Base-by-base conservation (phyloP, 2,329 filamentous ascomycete species). In the Stachybotrys echinatus region DNA sequence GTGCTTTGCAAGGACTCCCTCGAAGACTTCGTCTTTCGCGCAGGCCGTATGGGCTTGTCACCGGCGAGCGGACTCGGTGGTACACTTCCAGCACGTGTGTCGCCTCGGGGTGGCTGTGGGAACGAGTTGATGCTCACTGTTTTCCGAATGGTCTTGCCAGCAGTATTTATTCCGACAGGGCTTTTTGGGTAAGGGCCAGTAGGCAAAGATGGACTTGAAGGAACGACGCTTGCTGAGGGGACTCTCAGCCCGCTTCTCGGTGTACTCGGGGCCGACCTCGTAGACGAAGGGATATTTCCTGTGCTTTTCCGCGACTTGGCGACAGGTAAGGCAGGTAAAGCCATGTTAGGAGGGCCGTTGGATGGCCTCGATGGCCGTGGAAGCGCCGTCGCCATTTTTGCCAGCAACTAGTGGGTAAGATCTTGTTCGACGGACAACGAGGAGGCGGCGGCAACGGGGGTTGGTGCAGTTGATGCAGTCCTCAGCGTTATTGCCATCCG, bases 51-150 rank as follows among this genome's bases (percentile, higher is more conserved):
- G 21, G 21, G 71, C 8, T 72, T 73, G 39, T 80, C 81, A 52
- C 69, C 73, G 18, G 79, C 76, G 43, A 85, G 68, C 54, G 78
- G 83, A 68, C 81, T 81, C 49, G 77, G 81, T 47, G 81, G 88
- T 50, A 83, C 73, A 69, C 78, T 90, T 59, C 73, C 73, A 45
- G 75, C 71, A 56, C 80, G 77, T 48, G 71, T 76, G 48, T 79
- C 77, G 45, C 84, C 81, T 57, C 85, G 85, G 14, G 92, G 92
- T 14, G 92, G 92, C 56, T 95, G 88, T 23, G 92, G 92, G 63
- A 97, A 96, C 1, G 90, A 86, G 64, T 92, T 92, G 62, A 96
- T 95, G 75, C 92, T 96, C 61, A 95, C 87, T 1, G 88, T 88
- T 70, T 95, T 95, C 54, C 91, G 84, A 49, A 96, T 70, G 1